Conservation (phyloP, 306 rosid genomes). For the Clitoria ternatea region DNA sequence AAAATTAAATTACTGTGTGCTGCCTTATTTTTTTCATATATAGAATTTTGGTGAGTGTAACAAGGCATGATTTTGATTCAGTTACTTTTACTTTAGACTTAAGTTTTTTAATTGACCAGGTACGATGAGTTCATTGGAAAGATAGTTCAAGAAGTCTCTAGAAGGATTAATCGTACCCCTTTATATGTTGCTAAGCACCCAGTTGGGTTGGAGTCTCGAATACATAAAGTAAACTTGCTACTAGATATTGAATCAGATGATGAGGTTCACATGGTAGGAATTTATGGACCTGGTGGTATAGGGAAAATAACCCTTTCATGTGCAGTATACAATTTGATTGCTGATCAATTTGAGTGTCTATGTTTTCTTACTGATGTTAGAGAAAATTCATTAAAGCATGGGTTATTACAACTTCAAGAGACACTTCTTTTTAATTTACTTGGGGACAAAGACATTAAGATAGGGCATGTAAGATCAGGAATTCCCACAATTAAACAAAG, state of each 20-base stretch:
- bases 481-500: not conserved
- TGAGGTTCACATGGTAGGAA: constrained; percentile 3
- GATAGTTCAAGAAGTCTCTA: not conserved
- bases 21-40: no score
- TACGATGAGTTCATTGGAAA: not conserved
- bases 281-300: constrained; percentile 10
- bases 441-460: not conserved
- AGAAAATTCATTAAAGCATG: not conserved
- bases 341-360: not conserved
- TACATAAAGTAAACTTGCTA: not conserved
- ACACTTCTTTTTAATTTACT: not conserved
- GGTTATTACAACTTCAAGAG: constrained; percentile 12
- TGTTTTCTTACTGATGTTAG: constrained; percentile 3
- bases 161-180: not conserved
- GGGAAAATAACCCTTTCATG: constrained; percentile 9
- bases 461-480: not conserved
- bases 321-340: not conserved
- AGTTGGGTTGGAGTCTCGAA: not conserved
- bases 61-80: not conserved
- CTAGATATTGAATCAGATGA: constrained; percentile 5
- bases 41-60: not conserved
- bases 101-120: no score
- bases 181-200: not conserved
- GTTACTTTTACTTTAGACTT: not conserved
- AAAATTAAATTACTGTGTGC: no score